Evolutionary conservation across 2,329 filamentous ascomycete genomes (phyloP), one percentile per base, ranked within the genome.

Genomic region (Talaromyces atroroseus): DNA sequence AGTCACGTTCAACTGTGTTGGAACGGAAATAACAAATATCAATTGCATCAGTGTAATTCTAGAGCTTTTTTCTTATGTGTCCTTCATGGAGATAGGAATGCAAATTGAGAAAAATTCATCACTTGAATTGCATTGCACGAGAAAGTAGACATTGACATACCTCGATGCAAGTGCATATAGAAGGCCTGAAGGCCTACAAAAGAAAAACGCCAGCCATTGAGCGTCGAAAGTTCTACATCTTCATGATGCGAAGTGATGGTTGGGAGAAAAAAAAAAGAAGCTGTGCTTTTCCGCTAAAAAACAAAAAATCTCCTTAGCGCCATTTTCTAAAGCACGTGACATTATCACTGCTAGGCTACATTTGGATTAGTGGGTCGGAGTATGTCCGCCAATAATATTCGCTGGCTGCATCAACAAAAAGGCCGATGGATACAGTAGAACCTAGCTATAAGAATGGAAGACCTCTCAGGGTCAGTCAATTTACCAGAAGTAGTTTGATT

Each of bases 1-100:
- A 23, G n/a, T 12, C n/a, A 50, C 23, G 12, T 2, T 26, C 20
- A 21, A 44, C 6, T 23, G 21, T 45, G 36, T 11, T 16, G 7
- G 5, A 52, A 8, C 12, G 21, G 38, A 2, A 32, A 52, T 23
- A 46, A 40, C 49, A 48, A 23, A 10, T 47, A 29, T 49, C 23
- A 51, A 53, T 51, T 38, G 51, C 58, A 70, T 82, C 79, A 82
- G 80, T 76, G 77, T 81, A 80, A 80, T 80, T 79, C 74, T 81
- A 80, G 73, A 81, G 74, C 64, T 48, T 62, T 62, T 53, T 74
- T 29, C 65, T 66, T 67, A 42, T 62, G 66, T 67, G 68, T 80
- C 79, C 80, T 77, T 77, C 79, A 82, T 68, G 72, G 71, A 67
- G 75, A 73, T 82, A 78, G 80, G 80, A 77, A 71, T 81, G 82